Evolutionary conservation across 2,329 filamentous ascomycete species (phyloP).

Genomic region (Cytospora mali): DNA sequence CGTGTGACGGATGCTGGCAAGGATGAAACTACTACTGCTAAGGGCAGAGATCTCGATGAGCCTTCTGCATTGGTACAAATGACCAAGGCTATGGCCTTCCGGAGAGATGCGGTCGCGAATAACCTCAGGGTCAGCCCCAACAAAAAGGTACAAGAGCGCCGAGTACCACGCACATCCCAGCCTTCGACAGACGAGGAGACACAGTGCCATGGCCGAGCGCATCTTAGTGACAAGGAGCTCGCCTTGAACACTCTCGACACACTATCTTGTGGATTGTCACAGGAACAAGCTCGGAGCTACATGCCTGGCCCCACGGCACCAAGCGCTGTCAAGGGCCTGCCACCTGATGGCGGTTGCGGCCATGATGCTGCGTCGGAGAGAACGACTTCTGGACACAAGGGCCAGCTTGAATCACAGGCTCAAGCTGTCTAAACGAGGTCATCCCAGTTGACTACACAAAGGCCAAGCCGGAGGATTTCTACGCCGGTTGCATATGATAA

Average conservation of each 20-base stretch:
- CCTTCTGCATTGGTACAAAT: conserved; percentile 8
- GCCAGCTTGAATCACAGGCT: not conserved
- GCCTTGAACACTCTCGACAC: not conserved
- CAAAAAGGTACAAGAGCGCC: conserved; percentile 10
- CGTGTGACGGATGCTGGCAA: conserved; percentile 5
- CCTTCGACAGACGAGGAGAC: not conserved
- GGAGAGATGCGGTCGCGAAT: conserved; percentile 10
- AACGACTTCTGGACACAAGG: not conserved
- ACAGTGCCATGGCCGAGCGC: not conserved
- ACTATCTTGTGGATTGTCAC: not conserved
- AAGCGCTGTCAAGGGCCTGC: not conserved
- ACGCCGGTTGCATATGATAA: not conserved
- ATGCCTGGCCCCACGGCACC: not conserved
- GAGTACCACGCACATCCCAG: conserved; percentile 5
- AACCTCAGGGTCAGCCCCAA: conserved; percentile 2
- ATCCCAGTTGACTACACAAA: not conserved
- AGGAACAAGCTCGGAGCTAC: not conserved
- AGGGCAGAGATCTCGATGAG: conserved; percentile 1
- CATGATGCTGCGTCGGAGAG: conserved; percentile 1
- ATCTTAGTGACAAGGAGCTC: conserved; percentile 7
- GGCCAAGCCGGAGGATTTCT: not conserved
- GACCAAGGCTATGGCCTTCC: conserved; percentile 10
- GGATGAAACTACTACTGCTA: not conserved
- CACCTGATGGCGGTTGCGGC: not conserved
- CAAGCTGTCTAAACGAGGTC: not conserved